Evolutionary conservation across 768 basidiomycete species (phyloP), one percentile per base, ranked within the genome.

Genomic region (Lactarius sp.): DNA sequence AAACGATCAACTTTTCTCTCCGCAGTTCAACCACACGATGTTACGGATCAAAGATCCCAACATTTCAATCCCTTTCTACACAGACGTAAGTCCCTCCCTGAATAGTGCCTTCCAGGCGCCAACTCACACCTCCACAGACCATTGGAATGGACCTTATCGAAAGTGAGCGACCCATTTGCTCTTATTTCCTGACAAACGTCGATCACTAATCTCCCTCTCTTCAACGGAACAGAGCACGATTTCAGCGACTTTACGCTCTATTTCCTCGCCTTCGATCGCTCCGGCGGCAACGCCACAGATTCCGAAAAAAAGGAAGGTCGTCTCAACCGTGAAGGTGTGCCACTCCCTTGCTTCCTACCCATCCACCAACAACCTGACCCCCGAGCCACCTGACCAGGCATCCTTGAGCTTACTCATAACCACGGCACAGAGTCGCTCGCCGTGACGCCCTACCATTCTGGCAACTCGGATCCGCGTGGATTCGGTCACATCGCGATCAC

Each of bases 401-500:
- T 94, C 68, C 83, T 94, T 63, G 92, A 95, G 73, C 80, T 94
- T 54, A 93, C 89, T 1, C 86, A 90, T 77, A 93, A 94, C 78
- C 91, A 94, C 73, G 92, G 94, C 60, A 92, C 92, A 61, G 96
- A 98, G 77, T 88, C 95, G 72, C 69, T 85, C 56, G 75, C 75
- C 66, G 94, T 94, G 79, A 73, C 85, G 69, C 94, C 92, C 41
- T 98, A 97, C 73, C 80, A 85, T 10, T 88, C 74, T 70, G 96
- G 96, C 1, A 99, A 99, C 76, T 73, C 82, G 4, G 94, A 95
- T 4, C 88, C 90, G 34, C 80, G 79, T 60, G 84, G 86, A 6
- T 95, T 94, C 71, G 93, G 94, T 0, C 95, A 97, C 75, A 92
- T 95, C 69, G 90, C 90, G 62, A 84, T 97, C 72, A 79, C 86